Conservation (phyloP, 257 asterid genomes). For the Asclepias syriaca region DNA sequence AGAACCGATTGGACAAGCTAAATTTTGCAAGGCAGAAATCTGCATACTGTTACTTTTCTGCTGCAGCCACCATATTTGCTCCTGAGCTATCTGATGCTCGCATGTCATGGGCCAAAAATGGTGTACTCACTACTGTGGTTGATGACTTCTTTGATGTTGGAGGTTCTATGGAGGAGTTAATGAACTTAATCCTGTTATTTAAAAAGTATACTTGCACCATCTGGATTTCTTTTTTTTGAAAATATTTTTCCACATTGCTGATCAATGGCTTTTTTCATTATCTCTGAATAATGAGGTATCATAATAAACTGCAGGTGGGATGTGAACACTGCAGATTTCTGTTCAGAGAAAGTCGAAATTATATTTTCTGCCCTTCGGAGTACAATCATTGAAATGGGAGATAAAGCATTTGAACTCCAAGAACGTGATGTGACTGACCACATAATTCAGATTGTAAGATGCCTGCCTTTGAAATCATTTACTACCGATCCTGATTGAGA, state of each 20-base stretch:
- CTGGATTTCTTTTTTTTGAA: neutral
- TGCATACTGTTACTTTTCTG: conserved; percentile 88
- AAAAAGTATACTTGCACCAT: conserved; percentile 35
- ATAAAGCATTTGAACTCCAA: conserved; percentile 48
- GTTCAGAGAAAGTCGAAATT: conserved; percentile 60
- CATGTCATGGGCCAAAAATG: conserved; percentile 89
- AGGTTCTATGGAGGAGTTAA: conserved; percentile 74
- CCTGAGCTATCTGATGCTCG: conserved; percentile 85
- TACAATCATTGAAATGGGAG: conserved; percentile 61
- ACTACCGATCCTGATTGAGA: no score
- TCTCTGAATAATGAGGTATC: neutral
- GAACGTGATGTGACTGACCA: conserved; percentile 50
- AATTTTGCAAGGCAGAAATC: conserved; percentile 77
- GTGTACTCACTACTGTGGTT: conserved; percentile 74
- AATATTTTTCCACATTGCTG: neutral
- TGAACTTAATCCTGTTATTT: conserved; percentile 57
- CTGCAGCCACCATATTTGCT: conserved; percentile 60
- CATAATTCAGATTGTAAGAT: conserved; percentile 67
- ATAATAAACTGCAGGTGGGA: conserved; percentile 64
- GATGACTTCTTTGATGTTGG: conserved; percentile 91
- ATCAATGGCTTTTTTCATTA: neutral
- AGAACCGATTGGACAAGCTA: conserved; percentile 69
- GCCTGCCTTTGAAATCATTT: neutral
- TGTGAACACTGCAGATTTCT: conserved; percentile 39
- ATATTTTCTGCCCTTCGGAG: conserved; percentile 60